These are phyloP conservation scores for Cryptococcus depauperatus DNA, from an alignment of 1,284 basidiomycete species.

Conservation along the genomic window DNA sequence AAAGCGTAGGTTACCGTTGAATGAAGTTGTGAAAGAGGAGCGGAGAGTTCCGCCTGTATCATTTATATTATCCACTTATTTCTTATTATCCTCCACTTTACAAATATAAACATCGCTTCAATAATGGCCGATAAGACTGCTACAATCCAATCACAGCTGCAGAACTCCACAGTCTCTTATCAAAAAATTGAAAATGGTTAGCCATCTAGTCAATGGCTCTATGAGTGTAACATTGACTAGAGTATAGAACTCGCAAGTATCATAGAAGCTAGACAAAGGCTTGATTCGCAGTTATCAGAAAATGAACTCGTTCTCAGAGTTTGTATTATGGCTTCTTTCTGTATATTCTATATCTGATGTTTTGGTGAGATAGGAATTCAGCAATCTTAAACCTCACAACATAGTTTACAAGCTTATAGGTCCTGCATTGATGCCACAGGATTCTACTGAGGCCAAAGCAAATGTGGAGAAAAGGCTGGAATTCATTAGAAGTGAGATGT, in stretches of 20 bases:
- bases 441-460: conserved; percentile 73
- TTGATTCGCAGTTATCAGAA: conserved; percentile 84
- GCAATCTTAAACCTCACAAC: conserved; percentile 64
- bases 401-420: conserved; percentile 88
- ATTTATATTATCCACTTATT: neutral
- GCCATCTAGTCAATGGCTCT: conserved; percentile 8
- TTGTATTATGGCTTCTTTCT: conserved; percentile 7
- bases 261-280: conserved; percentile 69
- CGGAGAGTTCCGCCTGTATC: neutral
- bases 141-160: conserved; percentile 47
- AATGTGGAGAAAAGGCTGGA: conserved; percentile 89
- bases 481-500: conserved; percentile 88
- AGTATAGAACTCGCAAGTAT: conserved; percentile 56
- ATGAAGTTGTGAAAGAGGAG: neutral
- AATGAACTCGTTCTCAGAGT: conserved; percentile 90
- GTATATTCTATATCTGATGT: neutral
- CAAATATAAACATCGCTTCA: neutral
- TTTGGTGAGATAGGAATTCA: conserved; percentile 57
- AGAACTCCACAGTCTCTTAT: conserved; percentile 61
- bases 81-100: neutral
- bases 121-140: conserved; percentile 31
- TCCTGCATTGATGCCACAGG: conserved; percentile 83
- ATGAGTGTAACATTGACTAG: neutral
- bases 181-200: conserved; percentile 62
- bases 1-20: neutral